phyloP scores from a whole-genome alignment of 257 asterid genomes.

The Henckelia pumila region DNA sequence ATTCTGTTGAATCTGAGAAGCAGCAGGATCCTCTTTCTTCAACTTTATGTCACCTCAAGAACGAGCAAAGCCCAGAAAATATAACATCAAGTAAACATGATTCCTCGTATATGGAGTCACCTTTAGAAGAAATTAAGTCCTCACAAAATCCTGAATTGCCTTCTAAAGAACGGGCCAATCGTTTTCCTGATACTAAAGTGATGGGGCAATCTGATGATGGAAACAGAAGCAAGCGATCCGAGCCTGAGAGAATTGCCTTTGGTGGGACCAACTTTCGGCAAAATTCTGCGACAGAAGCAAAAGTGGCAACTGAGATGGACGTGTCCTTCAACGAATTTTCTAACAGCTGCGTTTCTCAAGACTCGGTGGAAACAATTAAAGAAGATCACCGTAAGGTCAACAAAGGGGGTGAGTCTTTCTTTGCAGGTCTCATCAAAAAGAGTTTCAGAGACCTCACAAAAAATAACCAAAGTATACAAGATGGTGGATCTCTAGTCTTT shows the following conservation, averaged over 20 bases:
- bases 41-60: constrained; percentile 46
- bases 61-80: constrained; percentile 45
- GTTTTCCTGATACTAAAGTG: constrained; percentile 26
- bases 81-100: constrained; percentile 31
- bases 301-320: constrained; percentile 50
- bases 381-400: constrained; percentile 47
- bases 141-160: constrained; percentile 33
- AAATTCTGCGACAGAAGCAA: constrained; percentile 39
- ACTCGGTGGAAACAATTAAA: constrained; percentile 49
- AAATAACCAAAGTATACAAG: constrained; percentile 51
- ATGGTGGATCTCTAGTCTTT: constrained; percentile 48
- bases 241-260: constrained; percentile 36
- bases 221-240: constrained; percentile 46
- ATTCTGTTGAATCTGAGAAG: constrained; percentile 42
- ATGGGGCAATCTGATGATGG: constrained; percentile 37
- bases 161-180: constrained; percentile 25
- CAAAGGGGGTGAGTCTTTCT: constrained; percentile 74
- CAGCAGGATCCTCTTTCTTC: constrained; percentile 46
- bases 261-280: constrained; percentile 52
- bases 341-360: constrained; percentile 55
- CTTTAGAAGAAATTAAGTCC: constrained; percentile 27
- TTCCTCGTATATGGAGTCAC: constrained; percentile 23
- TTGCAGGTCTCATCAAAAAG: constrained; percentile 56
- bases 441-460: constrained; percentile 63
- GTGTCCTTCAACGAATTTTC: constrained; percentile 50